Evolutionary conservation across 2,329 filamentous ascomycete species (phyloP), one percentile per base, ranked within the genome.

Genomic region (Celoporthe dispersa): DNA sequence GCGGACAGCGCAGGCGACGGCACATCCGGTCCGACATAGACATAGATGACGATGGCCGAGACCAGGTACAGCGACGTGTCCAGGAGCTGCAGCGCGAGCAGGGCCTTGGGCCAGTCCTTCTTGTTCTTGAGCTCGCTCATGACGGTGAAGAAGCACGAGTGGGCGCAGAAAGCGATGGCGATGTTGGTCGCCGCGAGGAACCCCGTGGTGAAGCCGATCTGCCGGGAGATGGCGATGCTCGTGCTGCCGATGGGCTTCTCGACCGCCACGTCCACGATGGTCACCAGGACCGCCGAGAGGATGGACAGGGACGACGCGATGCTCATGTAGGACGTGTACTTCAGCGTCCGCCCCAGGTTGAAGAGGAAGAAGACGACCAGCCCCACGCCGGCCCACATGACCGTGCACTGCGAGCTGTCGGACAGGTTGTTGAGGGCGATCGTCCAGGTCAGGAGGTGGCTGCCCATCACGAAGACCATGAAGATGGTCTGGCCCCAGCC

Each of bases 91-190:
- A 91, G 84, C 44, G 88, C 77, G 41, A 81, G 79, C 28, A 81
- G 69, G 9, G 79, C 79, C 73, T 78, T 78, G 71, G 78, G 76
- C 77, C 77, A 80, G 39, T 80, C 78, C 66, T 81, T 79, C 1
- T 90, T 89, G 62, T 88, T 81, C 75, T 86, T 84, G 77, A 93
- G 83, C 78, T 92, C 90, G 55, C 85, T 84, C 75, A 90, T 88
- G 76, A 92, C 86, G 72, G 83, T 84, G 78, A 91, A 91, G 81
- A 92, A 92, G 72, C 88, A 89, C n/a, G 89, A 87, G 75, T 91
- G 89, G 44, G 88, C 88, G 61, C 88, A 82, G 78, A 90, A 92
- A 7, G 90, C 88, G 57, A 92, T 85, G 70, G 91, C 84, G 66
- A 92, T 91, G 79, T 92, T 91, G 69, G 84, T 85, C 2, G 89